These are phyloP conservation scores for Trichoderma orchidacearum DNA, from an alignment of 495 filamentous ascomycete species.

Conservation along the genomic window DNA sequence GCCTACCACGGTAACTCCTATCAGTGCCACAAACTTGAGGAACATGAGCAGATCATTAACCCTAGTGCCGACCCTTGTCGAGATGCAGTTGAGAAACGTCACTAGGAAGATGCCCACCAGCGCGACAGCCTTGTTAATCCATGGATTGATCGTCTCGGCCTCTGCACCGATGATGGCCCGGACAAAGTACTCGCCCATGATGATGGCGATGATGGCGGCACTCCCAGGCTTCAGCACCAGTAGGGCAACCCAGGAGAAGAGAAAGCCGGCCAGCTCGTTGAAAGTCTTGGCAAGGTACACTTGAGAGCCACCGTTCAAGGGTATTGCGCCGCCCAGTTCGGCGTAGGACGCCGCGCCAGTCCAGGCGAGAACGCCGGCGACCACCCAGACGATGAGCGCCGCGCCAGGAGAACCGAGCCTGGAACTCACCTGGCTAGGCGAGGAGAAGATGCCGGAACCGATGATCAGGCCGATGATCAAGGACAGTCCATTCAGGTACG, in stretches of 20 bases:
- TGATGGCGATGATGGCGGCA: slow-evolving; percentile 89
- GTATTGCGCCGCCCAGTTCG: slow-evolving; percentile 90
- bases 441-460: slow-evolving; percentile 94
- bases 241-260: slow-evolving; percentile 93
- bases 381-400: slow-evolving; percentile 74
- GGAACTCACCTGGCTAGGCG: slow-evolving; percentile 82
- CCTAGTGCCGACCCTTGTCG: slow-evolving; percentile 72
- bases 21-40: slow-evolving; percentile 81
- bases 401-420: slow-evolving; percentile 90
- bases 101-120: slow-evolving; percentile 61
- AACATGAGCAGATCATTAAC: slow-evolving; percentile 90
- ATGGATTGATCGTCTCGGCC: slow-evolving; percentile 47
- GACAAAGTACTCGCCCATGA: slow-evolving; percentile 71
- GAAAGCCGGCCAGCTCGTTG: slow-evolving; percentile 78
- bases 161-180: slow-evolving; percentile 31
- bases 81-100: slow-evolving; percentile 77
- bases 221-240: slow-evolving; percentile 88
- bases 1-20: slow-evolving; percentile 78
- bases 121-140: slow-evolving; percentile 86
- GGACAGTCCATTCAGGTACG: slow-evolving; percentile 84
- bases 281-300: slow-evolving; percentile 92
- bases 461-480: slow-evolving; percentile 88
- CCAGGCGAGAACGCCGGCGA: slow-evolving; percentile 88
- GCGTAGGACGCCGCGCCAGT: slow-evolving; percentile 94
- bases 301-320: slow-evolving; percentile 86